Conservation (phyloP, 2,329 filamentous ascomycete genomes). For the Curvularia sp. region DNA sequence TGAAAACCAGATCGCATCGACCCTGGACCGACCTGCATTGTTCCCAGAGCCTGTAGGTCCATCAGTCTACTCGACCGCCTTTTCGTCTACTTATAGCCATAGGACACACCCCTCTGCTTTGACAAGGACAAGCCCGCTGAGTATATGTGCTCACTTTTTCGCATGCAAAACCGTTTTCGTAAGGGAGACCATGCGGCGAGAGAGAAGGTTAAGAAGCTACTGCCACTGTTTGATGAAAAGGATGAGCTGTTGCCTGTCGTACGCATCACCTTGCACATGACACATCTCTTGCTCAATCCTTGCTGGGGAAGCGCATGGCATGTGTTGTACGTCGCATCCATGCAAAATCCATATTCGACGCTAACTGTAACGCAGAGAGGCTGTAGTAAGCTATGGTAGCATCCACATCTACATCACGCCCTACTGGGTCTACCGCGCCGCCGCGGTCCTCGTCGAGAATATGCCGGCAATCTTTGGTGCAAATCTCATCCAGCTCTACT, state of each 20-base stretch:
- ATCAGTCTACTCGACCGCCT: background rate
- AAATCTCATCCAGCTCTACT: constrained; percentile 46
- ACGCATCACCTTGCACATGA: constrained; percentile 42
- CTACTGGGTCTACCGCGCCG: constrained; percentile 48
- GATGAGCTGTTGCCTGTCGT: constrained; percentile 37
- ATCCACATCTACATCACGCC: constrained; percentile 46
- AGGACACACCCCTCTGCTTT: constrained; percentile 43
- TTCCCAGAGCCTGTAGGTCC: constrained; percentile 46
- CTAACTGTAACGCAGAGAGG: constrained; percentile 32
- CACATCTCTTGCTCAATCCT: constrained; percentile 44
- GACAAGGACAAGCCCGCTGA: constrained; percentile 38
- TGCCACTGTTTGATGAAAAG: constrained; percentile 39
- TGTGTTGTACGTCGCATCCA: constrained; percentile 19
- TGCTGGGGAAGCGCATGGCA: constrained; percentile 45
- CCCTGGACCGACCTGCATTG: constrained; percentile 45
- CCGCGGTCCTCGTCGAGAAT: constrained; percentile 43
- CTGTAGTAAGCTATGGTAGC: constrained; percentile 40
- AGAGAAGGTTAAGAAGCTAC: constrained; percentile 30
- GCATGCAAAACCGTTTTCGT: constrained; percentile 47
- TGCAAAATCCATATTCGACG: background rate
- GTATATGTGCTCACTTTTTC: constrained; percentile 47
- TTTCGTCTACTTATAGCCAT: constrained; percentile 15
- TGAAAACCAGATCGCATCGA: constrained; percentile 48
- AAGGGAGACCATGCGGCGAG: constrained; percentile 38
- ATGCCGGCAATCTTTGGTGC: constrained; percentile 40